These are phyloP conservation scores for Meyerozyma sp. DNA, from an alignment of 1,139 yeast species.

Conservation along the genomic window DNA sequence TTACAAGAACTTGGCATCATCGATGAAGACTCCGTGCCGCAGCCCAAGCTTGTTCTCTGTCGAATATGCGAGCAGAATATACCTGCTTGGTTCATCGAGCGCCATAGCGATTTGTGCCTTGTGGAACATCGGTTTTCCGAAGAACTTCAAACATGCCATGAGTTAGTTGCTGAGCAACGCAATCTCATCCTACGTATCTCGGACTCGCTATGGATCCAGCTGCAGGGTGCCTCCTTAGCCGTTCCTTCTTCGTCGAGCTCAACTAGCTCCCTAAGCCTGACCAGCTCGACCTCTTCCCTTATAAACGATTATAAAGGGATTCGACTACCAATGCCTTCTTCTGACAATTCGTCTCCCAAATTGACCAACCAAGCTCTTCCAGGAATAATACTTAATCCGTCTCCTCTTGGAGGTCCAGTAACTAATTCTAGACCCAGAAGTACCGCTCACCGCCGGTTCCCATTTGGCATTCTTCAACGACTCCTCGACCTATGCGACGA, in stretches of 20 bases:
- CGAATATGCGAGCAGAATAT: conserved; percentile 85
- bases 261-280: neutral
- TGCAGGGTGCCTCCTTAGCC: conserved; percentile 4
- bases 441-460: conserved; percentile 38
- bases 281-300: conserved; percentile 2
- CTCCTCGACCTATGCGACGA: conserved; percentile 69
- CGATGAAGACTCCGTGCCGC: conserved; percentile 62
- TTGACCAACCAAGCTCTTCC: conserved; percentile 18
- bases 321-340: conserved; percentile 36
- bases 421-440: neutral
- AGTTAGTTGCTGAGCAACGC: conserved; percentile 67
- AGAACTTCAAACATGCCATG: conserved; percentile 74
- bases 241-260: neutral
- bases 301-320: conserved; percentile 56
- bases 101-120: conserved; percentile 83
- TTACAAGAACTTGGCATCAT: conserved; percentile 58
- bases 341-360: conserved; percentile 16
- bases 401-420: neutral
- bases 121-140: conserved; percentile 83
- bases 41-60: conserved; percentile 76
- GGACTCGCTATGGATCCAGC: conserved; percentile 29
- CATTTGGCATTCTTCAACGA: conserved; percentile 61
- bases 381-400: conserved; percentile 7
- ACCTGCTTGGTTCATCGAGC: conserved; percentile 97
- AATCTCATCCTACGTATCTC: conserved; percentile 43